Conservation (phyloP, 2,329 filamentous ascomycete species). For the Botryotinia convoluta region DNA sequence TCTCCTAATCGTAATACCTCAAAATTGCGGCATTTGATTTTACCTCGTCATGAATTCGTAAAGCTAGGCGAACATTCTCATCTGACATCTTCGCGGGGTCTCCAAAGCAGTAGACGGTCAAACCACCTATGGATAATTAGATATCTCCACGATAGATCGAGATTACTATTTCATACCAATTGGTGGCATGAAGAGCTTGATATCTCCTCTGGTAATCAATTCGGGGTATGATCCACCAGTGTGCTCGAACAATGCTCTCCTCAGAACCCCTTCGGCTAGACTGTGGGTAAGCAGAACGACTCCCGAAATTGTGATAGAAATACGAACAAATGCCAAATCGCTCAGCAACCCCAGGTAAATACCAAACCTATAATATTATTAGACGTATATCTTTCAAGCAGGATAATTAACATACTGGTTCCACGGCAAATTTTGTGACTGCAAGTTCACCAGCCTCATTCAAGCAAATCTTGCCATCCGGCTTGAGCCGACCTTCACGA, state of each 20-base stretch:
- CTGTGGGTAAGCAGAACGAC: conserved; percentile 61
- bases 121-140: conserved; percentile 47
- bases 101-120: conserved; percentile 97
- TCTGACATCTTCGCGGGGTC: conserved; percentile 93
- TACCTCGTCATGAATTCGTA: conserved; percentile 73
- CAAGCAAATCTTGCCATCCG: conserved; percentile 83
- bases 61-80: conserved; percentile 72
- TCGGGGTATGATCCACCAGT: conserved; percentile 96
- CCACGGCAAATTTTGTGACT: conserved; percentile 95
- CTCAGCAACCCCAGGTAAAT: conserved; percentile 82
- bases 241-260: conserved; percentile 87
- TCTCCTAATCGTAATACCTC: conserved; percentile 13
- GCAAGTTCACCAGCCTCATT: conserved; percentile 83
- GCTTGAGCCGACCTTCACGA: conserved; percentile 67
- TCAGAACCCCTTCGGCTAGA: conserved; percentile 83
- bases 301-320: conserved; percentile 15
- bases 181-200: conserved; percentile 92
- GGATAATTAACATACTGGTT: conserved; percentile 71
- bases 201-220: conserved; percentile 88
- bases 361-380: conserved; percentile 59
- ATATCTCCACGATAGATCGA: conserved; percentile 17
- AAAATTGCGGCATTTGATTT: conserved; percentile 20
- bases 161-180: conserved; percentile 85
- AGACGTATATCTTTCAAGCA: conserved; percentile 60
- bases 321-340: conserved; percentile 71